phyloP scores from a whole-genome alignment of 2,329 filamentous ascomycete species.

The Hypoxylon rubiginosum region DNA sequence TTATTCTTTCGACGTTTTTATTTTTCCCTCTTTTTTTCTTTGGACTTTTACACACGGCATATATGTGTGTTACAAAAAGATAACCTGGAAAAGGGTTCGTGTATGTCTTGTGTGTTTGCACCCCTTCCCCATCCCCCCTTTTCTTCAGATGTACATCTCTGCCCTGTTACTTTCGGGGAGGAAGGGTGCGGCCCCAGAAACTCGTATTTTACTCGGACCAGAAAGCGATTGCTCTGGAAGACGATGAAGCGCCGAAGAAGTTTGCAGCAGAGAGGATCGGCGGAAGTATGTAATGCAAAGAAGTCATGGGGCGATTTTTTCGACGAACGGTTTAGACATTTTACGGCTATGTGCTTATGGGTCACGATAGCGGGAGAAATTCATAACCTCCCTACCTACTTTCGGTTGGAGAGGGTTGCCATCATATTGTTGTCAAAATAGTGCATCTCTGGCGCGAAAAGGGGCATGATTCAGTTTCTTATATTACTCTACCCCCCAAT shows the following conservation, averaged over 20 bases:
- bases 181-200: conserved; percentile 11
- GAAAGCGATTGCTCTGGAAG: conserved; percentile 16
- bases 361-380: conserved; percentile 45
- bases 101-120: conserved; percentile 25
- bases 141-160: conserved; percentile 28
- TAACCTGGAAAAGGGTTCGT: conserved; percentile 24
- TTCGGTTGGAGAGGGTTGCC: conserved; percentile 36
- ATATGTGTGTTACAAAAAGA: conserved; percentile 36
- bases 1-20: conserved; percentile 33
- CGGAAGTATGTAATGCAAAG: conserved; percentile 32
- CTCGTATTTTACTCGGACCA: conserved; percentile 15
- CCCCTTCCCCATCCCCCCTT: conserved; percentile 14
- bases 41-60: conserved; percentile 24
- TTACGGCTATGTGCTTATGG: conserved; percentile 47
- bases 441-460: conserved; percentile 41
- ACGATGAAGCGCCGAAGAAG: conserved; percentile 18
- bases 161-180: conserved; percentile 17
- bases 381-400: conserved; percentile 28
- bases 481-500: background rate
- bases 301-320: conserved; percentile 38
- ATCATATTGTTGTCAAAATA: conserved; percentile 40
- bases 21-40: conserved; percentile 29
- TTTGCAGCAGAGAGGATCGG: conserved; percentile 28
- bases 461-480: conserved; percentile 32
- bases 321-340: conserved; percentile 35